Evolutionary conservation across 495 filamentous ascomycete genomes (phyloP), one percentile per base, ranked within the genome.

Genomic region (Pyronema omphalodes): DNA sequence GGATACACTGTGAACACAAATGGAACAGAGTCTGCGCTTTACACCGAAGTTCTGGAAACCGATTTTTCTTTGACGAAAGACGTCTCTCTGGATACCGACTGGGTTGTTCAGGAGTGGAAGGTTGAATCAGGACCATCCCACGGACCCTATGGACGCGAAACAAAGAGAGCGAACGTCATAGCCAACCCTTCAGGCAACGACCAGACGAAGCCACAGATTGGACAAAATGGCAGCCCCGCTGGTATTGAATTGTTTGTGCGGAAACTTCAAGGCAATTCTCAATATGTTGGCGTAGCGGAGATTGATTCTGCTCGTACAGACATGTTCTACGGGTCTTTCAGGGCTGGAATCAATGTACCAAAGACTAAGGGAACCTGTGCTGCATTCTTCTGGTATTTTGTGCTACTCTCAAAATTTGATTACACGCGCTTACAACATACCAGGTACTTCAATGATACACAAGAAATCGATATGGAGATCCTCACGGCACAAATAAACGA

Each of bases 391-490:
- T 87, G 81, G 79, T 86, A 69, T 34, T 71, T 62, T 50, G 29
- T 23, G 29, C 1, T 50, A 15, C 34, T 35, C 51, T 34, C 23
- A 23, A 43, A 34, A 58, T 8, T n/a, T 9, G 43, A 43, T 14
- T n/a, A 58, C n/a, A 49, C 23, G 19, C n/a, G 14, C 36, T 23
- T 54, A 15, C 19, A 19, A 12, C 17, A 35, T 9, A 17, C 8
- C 18, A 56, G 51, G 57, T 88, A 83, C 67, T 74, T 74, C 64
- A 83, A 86, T 63, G 76, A 88, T 64, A 81, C 79, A 3, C 81
- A 84, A 64, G 83, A 88, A 58, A 84, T 86, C 56, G 83, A 88
- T 64, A 76, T 88, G 66, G 83, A 87, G 56, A 79, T 83, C 62
- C 72, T 87, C 12, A 80, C 79, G 19, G 64, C 69, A 6, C 71